These are phyloP conservation scores for Exophiala viscosa DNA, from an alignment of 2,329 filamentous ascomycete species.

Conservation along the genomic window DNA sequence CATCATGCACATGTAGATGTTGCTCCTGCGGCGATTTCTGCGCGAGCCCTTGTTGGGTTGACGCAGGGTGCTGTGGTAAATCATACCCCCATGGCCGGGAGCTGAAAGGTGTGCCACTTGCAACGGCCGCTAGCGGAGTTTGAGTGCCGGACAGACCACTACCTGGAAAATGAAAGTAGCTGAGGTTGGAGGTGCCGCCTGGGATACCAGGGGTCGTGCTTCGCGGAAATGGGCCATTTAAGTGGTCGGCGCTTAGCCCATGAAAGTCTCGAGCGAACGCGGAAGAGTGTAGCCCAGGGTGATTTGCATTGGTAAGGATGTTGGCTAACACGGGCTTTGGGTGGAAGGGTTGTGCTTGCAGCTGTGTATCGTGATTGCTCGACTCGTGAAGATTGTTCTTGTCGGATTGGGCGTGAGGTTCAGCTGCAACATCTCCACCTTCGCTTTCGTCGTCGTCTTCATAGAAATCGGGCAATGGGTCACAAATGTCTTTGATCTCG, in stretches of 20 bases:
- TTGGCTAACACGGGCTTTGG: constrained; percentile 32
- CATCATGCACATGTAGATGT: constrained; percentile 34
- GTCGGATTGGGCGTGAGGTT: neutral
- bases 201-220: constrained; percentile 47
- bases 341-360: neutral
- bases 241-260: constrained; percentile 35
- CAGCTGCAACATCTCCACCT: constrained; percentile 38
- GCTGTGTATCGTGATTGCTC: neutral
- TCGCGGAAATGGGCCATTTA: constrained; percentile 41
- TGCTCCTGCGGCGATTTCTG: neutral
- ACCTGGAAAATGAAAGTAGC: constrained; percentile 47
- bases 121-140: constrained; percentile 47
- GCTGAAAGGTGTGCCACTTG: constrained; percentile 40
- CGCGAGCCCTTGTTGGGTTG: neutral
- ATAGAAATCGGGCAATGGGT: constrained; percentile 94
- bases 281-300: constrained; percentile 34
- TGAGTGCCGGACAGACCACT: constrained; percentile 48
- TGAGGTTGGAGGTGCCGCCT: constrained; percentile 48
- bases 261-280: constrained; percentile 10
- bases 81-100: constrained; percentile 30
- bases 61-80: neutral
- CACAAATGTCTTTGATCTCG: constrained; percentile 93
- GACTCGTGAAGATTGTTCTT: neutral
- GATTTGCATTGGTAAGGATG: constrained; percentile 32
- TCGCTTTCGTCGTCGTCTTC: constrained; percentile 65